Base-by-base conservation (phyloP, 768 basidiomycete genomes). In the Lactarius deliciosus region DNA sequence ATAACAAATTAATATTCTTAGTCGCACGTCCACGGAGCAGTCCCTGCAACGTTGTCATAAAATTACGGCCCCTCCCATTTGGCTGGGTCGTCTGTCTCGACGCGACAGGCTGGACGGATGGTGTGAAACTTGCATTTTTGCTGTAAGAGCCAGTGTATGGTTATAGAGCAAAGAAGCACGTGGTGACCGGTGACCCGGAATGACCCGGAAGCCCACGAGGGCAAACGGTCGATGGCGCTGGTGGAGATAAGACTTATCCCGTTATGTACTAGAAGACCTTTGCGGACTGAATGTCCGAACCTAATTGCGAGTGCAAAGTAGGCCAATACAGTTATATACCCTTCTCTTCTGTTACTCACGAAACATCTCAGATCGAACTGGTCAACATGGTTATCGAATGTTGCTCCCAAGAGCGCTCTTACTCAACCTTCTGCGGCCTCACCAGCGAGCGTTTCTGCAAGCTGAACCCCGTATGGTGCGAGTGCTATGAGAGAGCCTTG, bases 361-460 rank as follows among this genome's bases (percentile, higher is more conserved):
- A 68, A 13, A 20, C 56, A 41, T n/a, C 41, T 3, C 73, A 97
- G 94, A 91, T 94, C 72, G 96, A 98, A 76, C 78, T 99, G 65
- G 86, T 92, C 76, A 98, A 98, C 82, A 99, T 99, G 97, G 86
- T 99, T 69, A 92, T 99, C 77, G 96, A 98, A 74, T 99, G 97
- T 90, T 98, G 96, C 76, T 98, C 97, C 2, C 97, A 99, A 80
- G 97, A 98, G 76, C 91, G 97, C 15, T 95, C 96, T 1, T 99
- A 98, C 77, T 94, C 92, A 2, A 91, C 84, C n/a, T 98, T 97
- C n/a, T 99, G 96, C 73, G 97, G 97, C 15, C 86, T 98, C 25
- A 83, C 97, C 68, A 94, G 94, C 63, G 97, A 99, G 76, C 90
- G 97, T 25, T 95, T 99, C 80, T 90, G 91, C 80, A 95, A 97